Evolutionary conservation across 768 basidiomycete genomes (phyloP).

Genomic region (Suillus americanus): DNA sequence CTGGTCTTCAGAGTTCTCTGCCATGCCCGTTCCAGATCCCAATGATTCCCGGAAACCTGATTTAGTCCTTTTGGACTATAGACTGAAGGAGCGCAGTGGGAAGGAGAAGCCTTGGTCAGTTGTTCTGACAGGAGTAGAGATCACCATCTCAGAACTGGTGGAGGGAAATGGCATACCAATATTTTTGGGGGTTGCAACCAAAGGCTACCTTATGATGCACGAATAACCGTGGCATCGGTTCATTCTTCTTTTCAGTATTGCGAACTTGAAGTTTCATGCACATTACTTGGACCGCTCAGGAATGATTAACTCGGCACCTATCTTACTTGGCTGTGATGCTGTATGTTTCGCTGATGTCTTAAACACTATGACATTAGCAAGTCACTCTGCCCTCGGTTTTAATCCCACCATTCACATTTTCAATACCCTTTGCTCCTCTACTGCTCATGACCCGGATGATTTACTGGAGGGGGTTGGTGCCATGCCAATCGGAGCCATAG

Average conservation of each 20-base stretch:
- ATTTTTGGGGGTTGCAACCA: background rate
- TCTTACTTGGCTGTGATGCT: fast-evolving
- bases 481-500: background rate
- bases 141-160: background rate
- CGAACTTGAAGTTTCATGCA: background rate
- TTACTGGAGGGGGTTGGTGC: background rate
- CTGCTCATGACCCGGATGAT: too few relatives aligned
- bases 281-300: background rate
- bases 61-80: background rate
- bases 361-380: background rate
- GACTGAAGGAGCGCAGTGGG: background rate
- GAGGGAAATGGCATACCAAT: background rate
- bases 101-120: background rate
- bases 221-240: background rate
- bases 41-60: background rate
- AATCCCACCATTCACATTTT: slow-evolving; percentile 1
- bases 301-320: background rate
- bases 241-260: background rate
- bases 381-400: background rate
- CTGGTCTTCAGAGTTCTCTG: background rate
- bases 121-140: background rate
- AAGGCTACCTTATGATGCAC: background rate
- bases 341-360: background rate
- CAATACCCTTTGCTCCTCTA: background rate
- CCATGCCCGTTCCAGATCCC: background rate